Conservation (phyloP, 1,139 yeast species). For the Eremothecium cymbalariae region DNA sequence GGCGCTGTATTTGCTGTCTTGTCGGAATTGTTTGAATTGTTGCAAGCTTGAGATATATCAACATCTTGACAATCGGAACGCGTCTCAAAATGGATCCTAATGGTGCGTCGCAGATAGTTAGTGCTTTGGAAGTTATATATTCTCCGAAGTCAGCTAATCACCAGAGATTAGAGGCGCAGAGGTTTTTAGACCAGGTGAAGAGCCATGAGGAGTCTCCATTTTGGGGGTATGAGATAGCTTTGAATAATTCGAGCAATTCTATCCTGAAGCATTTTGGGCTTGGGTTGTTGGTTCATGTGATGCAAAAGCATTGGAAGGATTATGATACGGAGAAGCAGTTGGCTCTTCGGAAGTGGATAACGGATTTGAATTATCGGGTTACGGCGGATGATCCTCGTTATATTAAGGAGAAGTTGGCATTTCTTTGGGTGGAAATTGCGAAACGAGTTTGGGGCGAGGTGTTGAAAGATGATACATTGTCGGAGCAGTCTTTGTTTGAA, state of each 20-base stretch:
- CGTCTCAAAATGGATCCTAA: conserved; percentile 45
- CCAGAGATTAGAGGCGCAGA: conserved; percentile 60
- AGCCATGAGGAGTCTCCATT: conserved; percentile 74
- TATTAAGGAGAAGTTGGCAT: conserved; percentile 81
- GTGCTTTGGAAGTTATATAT: conserved; percentile 74
- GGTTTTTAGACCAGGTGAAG: conserved; percentile 68
- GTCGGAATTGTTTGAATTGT: too few relatives aligned
- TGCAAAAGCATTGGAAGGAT: conserved; percentile 45
- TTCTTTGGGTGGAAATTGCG: conserved; percentile 88
- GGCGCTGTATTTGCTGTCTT: too few relatives aligned
- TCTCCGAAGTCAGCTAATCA: conserved; percentile 59
- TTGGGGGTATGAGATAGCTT: conserved; percentile 87
- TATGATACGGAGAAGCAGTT: conserved; percentile 58
- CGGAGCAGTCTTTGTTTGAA: conserved; percentile 42
- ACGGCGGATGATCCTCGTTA: conserved; percentile 73
- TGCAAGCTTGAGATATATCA: too few relatives aligned
- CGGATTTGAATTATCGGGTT: conserved; percentile 61
- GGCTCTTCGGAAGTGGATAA: conserved; percentile 76
- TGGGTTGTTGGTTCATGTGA: conserved; percentile 66
- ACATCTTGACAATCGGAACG: too few relatives aligned
- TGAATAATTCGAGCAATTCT: conserved; percentile 52
- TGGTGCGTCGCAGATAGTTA: conserved; percentile 61
- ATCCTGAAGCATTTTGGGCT: conserved; percentile 88
- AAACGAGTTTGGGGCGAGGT: conserved; percentile 83
- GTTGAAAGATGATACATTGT: conserved; percentile 30